Evolutionary conservation across 148 eudicot genomes (phyloP).

Genomic region (Arctostaphylos glauca): DNA sequence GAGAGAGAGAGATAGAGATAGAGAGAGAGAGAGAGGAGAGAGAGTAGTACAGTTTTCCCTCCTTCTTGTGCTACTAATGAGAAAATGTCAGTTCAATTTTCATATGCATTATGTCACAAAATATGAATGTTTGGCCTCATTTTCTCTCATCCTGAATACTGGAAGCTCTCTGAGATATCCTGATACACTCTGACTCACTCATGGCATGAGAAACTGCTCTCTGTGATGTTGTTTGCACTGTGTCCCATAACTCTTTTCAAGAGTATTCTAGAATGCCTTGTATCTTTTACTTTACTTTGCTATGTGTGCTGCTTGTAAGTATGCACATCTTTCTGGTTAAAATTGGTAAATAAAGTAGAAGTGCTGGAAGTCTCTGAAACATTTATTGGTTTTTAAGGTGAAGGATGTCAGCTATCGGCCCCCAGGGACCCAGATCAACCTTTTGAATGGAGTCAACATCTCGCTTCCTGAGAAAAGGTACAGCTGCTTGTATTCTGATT

Average conservation of each 20-base stretch:
- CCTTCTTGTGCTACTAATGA: no score
- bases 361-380: slow-evolving; percentile 7
- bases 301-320: neutral
- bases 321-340: neutral
- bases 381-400: slow-evolving; percentile 39
- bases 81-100: neutral
- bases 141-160: neutral
- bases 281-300: neutral
- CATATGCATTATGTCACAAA: neutral
- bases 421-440: slow-evolving; percentile 77
- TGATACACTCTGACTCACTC: neutral
- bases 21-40: no score
- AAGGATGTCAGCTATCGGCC: slow-evolving; percentile 69
- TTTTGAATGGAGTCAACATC: slow-evolving; percentile 62
- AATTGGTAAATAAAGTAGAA: neutral
- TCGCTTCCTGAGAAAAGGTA: slow-evolving; percentile 77
- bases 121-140: neutral
- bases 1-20: no score
- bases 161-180: neutral
- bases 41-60: no score
- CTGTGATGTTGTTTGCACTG: neutral
- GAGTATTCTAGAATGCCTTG: neutral
- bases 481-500: slow-evolving; percentile 1
- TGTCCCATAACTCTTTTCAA: neutral
- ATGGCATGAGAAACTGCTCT: neutral